Evolutionary conservation across 192 early-diverging fungal species (phyloP).

Genomic region (Coemansia sp.): DNA sequence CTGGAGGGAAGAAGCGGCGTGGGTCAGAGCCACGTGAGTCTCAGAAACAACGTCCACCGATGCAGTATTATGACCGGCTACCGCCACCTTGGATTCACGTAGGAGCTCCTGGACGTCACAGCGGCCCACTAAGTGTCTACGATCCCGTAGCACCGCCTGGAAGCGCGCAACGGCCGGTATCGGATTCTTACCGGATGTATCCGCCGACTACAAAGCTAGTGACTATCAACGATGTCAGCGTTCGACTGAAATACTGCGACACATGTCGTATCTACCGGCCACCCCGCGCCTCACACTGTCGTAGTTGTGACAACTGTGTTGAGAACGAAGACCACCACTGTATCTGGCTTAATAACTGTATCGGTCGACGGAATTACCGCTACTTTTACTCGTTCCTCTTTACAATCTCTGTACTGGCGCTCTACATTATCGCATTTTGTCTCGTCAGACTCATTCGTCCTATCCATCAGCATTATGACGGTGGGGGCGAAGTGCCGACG

Average conservation of each 20-base stretch:
- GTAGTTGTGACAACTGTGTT: constrained; percentile 89
- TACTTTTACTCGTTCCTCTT: constrained; percentile 82
- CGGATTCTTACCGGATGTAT: constrained; percentile 31
- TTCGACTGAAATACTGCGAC: constrained; percentile 87
- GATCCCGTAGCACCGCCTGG: constrained; percentile 39
- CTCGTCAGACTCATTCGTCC: constrained; percentile 63
- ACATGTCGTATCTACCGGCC: constrained; percentile 89
- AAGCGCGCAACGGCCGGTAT: constrained; percentile 10
- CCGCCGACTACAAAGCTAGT: constrained; percentile 61
- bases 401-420: constrained; percentile 61
- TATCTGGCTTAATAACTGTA: constrained; percentile 93
- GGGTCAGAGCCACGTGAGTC: not conserved
- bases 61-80: constrained; percentile 60
- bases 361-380: constrained; percentile 82
- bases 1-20: not conserved
- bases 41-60: constrained; percentile 17
- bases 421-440: constrained; percentile 64
- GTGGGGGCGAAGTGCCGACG: constrained; percentile 16
- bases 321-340: constrained; percentile 90
- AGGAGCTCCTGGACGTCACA: constrained; percentile 28
- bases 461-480: constrained; percentile 21
- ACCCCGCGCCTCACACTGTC: constrained; percentile 86
- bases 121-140: constrained; percentile 46
- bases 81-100: constrained; percentile 54
- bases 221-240: constrained; percentile 60